These are phyloP conservation scores for Chaetomium tenue DNA, from an alignment of 495 filamentous ascomycete species.

Conservation along the genomic window DNA sequence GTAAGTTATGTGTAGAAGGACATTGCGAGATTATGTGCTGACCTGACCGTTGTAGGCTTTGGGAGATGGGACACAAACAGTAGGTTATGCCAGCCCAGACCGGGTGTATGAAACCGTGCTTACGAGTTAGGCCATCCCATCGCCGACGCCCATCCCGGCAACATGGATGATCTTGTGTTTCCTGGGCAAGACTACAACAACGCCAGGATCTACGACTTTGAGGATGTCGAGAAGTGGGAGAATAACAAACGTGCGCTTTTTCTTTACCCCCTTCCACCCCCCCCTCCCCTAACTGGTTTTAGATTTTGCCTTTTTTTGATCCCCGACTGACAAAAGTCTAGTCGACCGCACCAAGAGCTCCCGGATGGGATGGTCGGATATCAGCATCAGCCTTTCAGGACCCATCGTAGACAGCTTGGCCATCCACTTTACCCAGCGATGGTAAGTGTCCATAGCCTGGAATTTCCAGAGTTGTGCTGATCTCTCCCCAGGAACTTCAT, in stretches of 20 bases:
- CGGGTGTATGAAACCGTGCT: background rate
- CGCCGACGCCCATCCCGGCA: constrained; percentile 77
- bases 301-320: background rate
- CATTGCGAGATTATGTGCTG: constrained; percentile 17
- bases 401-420: constrained; percentile 75
- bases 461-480: background rate
- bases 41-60: constrained; percentile 45
- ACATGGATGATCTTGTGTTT: constrained; percentile 73
- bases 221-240: constrained; percentile 78
- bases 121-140: constrained; percentile 66
- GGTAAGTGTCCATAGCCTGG: constrained; percentile 45
- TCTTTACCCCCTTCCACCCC: background rate
- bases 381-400: constrained; percentile 78
- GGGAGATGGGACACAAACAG: constrained; percentile 62
- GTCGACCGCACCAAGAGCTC: constrained; percentile 74
- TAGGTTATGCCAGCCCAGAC: constrained; percentile 22
- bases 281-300: background rate
- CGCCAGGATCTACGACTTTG: constrained; percentile 81
- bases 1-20: constrained; percentile 32
- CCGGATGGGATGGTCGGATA: constrained; percentile 93
- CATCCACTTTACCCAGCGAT: constrained; percentile 79
- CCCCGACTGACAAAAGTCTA: constrained; percentile 32
- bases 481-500: constrained; percentile 69
- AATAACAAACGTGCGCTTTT: constrained; percentile 66
- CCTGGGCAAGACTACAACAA: constrained; percentile 97